phyloP scores from a whole-genome alignment of 805 yeast genomes.

The Wickerhamomyces strasburgensis region DNA sequence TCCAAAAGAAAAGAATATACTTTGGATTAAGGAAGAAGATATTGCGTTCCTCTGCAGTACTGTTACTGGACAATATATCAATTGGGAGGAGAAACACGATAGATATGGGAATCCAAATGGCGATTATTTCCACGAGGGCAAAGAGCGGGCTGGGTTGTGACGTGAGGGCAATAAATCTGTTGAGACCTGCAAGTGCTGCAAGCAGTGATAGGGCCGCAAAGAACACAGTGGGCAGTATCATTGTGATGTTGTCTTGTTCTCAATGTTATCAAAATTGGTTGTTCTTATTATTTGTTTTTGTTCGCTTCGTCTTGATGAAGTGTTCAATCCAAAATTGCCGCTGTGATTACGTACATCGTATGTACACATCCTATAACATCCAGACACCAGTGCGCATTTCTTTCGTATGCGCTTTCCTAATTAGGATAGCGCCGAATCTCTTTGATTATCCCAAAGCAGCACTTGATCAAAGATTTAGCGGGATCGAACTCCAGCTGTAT shows the following conservation, averaged over 20 bases:
- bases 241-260: slow-evolving; percentile 1
- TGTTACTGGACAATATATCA: slow-evolving; percentile 54
- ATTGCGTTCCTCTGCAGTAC: slow-evolving; percentile 23
- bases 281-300: background rate
- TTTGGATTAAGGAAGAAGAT: slow-evolving; percentile 45
- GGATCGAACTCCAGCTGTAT: no score
- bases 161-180: slow-evolving; percentile 16
- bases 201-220: slow-evolving; percentile 18
- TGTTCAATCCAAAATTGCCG: no score
- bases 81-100: slow-evolving; percentile 70
- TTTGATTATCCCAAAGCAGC: background rate
- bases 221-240: slow-evolving; percentile 19
- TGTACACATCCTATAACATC: no score
- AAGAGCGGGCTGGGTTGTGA: slow-evolving; percentile 21
- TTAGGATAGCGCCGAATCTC: slow-evolving; percentile 4
- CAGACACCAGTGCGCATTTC: background rate
- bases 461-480: no score
- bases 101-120: slow-evolving; percentile 72
- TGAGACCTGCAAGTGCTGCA: slow-evolving; percentile 16
- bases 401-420: slow-evolving; percentile 1
- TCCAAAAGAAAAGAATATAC: slow-evolving; percentile 58
- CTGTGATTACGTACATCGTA: no score
- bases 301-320: background rate
- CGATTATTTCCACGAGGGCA: slow-evolving; percentile 33
- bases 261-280: no score